These are phyloP conservation scores for Pestalotiopsis sp. DNA, from an alignment of 2,329 filamentous ascomycete species.

Conservation along the genomic window DNA sequence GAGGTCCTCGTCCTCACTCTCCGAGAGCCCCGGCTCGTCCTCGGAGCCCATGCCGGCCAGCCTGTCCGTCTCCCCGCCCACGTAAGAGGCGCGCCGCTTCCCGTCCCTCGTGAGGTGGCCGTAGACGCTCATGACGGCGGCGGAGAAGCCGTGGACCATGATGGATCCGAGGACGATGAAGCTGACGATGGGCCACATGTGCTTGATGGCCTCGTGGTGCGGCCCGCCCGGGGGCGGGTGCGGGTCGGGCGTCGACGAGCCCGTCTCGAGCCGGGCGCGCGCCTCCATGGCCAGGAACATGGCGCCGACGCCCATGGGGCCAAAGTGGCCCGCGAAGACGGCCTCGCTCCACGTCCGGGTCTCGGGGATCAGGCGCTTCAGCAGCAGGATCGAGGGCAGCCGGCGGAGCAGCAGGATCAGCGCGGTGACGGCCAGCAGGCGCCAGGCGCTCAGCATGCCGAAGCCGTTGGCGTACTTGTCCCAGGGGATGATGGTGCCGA, in stretches of 20 bases:
- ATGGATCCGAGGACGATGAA: conserved; percentile 34
- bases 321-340: conserved; percentile 29
- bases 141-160: conserved; percentile 45
- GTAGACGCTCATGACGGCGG: not conserved
- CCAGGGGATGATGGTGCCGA: conserved; percentile 28
- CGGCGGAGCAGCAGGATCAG: conserved; percentile 22
- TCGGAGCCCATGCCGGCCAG: not conserved
- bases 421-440: conserved; percentile 19
- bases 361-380: conserved; percentile 19
- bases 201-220: conserved; percentile 1
- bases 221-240: not conserved
- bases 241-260: not conserved
- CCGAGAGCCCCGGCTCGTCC: not conserved
- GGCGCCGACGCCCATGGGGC: conserved; percentile 29
- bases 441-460: conserved; percentile 10
- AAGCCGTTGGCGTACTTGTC: conserved; percentile 10
- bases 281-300: conserved; percentile 21
- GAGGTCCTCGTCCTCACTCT: not conserved
- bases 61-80: not conserved
- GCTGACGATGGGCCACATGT: conserved; percentile 10
- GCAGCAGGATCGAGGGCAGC: conserved; percentile 20
- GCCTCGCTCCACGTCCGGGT: conserved; percentile 19
- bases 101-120: not conserved
- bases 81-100: conserved; percentile 1
- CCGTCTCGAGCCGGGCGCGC: not conserved